These are phyloP conservation scores for Lachancea dasiensis DNA, from an alignment of 805 yeast species.

Conservation along the genomic window DNA sequence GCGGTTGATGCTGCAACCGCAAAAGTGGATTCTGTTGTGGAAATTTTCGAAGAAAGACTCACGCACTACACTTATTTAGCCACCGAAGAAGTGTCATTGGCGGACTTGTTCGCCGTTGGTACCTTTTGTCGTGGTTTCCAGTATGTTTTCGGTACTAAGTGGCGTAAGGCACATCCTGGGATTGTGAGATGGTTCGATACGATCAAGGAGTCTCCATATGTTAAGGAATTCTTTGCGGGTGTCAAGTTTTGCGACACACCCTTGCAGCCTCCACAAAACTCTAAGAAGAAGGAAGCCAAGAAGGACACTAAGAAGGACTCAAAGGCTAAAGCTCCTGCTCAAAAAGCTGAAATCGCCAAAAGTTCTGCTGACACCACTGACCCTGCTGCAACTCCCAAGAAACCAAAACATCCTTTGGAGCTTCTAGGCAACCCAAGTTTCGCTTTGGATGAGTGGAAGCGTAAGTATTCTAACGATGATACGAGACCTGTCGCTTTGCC, in stretches of 20 bases:
- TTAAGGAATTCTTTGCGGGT: conserved; percentile 44
- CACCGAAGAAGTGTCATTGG: conserved; percentile 59
- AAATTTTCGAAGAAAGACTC: conserved; percentile 51
- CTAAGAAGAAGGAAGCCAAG: conserved; percentile 46
- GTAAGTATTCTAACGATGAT: conserved; percentile 93
- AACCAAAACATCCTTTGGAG: conserved; percentile 89
- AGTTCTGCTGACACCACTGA: no score
- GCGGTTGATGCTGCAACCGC: conserved; percentile 42
- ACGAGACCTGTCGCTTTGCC: conserved; percentile 92
- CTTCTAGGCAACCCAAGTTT: conserved; percentile 65
- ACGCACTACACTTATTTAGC: conserved; percentile 59
- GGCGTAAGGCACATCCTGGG: conserved; percentile 59
- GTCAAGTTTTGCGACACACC: conserved; percentile 60
- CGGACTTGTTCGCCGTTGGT: conserved; percentile 56
- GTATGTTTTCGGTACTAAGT: conserved; percentile 54
- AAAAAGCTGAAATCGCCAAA: conserved; percentile 36
- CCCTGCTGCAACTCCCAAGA: conserved; percentile 46
- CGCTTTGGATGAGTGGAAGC: conserved; percentile 90
- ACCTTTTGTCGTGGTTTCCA: conserved; percentile 49
- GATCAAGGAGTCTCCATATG: conserved; percentile 38
- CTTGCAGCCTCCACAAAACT: conserved; percentile 51
- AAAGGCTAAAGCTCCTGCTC: conserved; percentile 31
- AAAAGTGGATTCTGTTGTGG: conserved; percentile 35
- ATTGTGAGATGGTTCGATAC: conserved; percentile 69
- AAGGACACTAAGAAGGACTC: conserved; percentile 24